Evolutionary conservation across 345 rosid species (phyloP), one percentile per base, ranked within the genome.

Genomic region (Psidium friedrichsthalianum): DNA sequence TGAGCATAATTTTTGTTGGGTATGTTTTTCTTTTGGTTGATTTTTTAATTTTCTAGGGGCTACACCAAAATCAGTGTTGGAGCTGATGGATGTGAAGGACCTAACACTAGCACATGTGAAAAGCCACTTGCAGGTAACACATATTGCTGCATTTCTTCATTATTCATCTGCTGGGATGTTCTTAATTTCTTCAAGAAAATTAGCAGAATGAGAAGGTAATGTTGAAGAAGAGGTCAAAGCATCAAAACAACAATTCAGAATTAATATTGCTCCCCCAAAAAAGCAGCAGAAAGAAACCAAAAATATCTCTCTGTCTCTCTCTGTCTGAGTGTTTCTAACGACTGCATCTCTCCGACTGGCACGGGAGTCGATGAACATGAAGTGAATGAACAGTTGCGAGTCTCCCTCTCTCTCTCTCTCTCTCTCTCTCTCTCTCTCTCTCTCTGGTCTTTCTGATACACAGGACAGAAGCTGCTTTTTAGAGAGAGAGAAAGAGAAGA

Each of bases 71-170:
- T 93, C 95, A 84, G 96, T 95, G 85, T 86, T 94, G 76, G 92
- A 94, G 92, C 92, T 95, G 22, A 95, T 95, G 98, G 95, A 92
- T 92, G 96, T 92, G 69, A 92, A 89, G 82, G 98, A 94, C 89
- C 93, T 95, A 61, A 93, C 96, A 5, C 91, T 95, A 21, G 92
- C 98, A 81, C 98, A 95, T 85, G 98, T 94, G 42, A 95, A 95
- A 87, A 95, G 98, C 90, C 98, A 94, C 88, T 91, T 95, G 76
- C 98, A 95, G 98, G 98, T 93, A 82, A 21, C 18, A 16, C 18
- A 18, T 8, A 69, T 69, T 69, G 78, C 78, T 32, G 78, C 78
- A 69, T 69, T 69, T 36, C 80, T 69, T 69, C 80, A 69, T 36
- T 11, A 36, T 5, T 69, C 47, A 3, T 32, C 80, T 32, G 80